phyloP scores from a whole-genome alignment of 2,329 filamentous ascomycete genomes.

The Sphaerulina populicola region DNA sequence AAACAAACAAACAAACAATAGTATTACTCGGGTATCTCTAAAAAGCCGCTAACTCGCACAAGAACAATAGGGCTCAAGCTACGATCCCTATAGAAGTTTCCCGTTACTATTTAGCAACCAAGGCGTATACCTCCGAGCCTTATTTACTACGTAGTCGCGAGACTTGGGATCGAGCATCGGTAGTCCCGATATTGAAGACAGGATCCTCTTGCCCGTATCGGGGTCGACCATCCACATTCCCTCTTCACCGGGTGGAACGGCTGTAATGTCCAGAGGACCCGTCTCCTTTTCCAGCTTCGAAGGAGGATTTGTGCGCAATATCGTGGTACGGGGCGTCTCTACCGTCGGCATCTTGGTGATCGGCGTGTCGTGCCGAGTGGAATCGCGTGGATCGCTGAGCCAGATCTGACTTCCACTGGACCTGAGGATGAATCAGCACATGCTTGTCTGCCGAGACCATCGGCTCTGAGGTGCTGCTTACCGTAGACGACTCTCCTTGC shows the following conservation, averaged over 20 bases:
- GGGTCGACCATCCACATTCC: slow-evolving; percentile 1
- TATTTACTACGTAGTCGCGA: background rate
- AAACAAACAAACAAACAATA: no score
- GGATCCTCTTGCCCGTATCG: background rate
- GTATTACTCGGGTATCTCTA: no score
- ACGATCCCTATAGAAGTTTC: background rate
- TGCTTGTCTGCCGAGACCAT: no score
- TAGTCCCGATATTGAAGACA: background rate
- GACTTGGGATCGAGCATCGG: slow-evolving; percentile 1
- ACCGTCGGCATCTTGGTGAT: background rate
- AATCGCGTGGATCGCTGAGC: no score
- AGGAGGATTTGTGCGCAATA: background rate
- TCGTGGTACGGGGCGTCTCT: background rate
- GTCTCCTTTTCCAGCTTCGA: background rate
- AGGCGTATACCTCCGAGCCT: background rate
- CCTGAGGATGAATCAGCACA: background rate
- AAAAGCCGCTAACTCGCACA: no score
- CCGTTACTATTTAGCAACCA: background rate
- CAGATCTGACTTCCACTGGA: no score
- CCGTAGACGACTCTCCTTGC: background rate
- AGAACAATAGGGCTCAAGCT: no score
- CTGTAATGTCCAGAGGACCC: background rate
- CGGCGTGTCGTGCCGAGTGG: no score
- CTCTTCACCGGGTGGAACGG: slow-evolving; percentile 1
- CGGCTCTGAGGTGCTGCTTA: background rate